Percentiles rank a stretch among this genome's conserved stretches.
Conservation (phyloP, 139 green algal species). For the Pedinophyceae sp. region DNA sequence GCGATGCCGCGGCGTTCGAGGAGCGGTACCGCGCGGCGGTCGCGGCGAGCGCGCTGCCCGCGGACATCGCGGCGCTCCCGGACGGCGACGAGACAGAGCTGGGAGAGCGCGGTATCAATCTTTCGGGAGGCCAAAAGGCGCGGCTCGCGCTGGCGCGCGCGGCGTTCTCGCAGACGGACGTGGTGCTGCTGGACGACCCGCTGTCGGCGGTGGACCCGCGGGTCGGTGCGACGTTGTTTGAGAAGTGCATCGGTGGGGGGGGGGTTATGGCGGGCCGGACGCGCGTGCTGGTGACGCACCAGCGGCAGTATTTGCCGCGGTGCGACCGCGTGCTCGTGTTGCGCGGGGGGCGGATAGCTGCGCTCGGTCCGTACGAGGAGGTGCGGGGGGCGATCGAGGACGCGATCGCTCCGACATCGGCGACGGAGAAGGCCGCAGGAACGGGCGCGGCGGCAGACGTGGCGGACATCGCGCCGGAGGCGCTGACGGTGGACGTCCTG, state of each 20-base stretch:
- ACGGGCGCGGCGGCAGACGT: too few species aligned
- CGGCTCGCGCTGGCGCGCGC: slow-evolving; percentile 62
- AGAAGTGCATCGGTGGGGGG: slow-evolving; percentile 39
- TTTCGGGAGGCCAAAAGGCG: slow-evolving; percentile 48
- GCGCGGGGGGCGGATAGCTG: slow-evolving; percentile 25
- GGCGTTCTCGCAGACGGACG: slow-evolving; percentile 15
- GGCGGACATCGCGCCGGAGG: too few species aligned
- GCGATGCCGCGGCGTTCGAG: too few species aligned
- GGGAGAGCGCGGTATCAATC: slow-evolving; percentile 9
- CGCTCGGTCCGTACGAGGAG: slow-evolving; percentile 36
- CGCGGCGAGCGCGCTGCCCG: neutral
- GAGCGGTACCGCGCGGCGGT: neutral
- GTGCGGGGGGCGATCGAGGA: too few species aligned
- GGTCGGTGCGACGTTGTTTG: slow-evolving; percentile 50
- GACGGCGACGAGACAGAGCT: neutral
- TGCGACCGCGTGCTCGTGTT: slow-evolving; percentile 65
- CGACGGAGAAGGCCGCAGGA: too few species aligned
- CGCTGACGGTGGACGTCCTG: too few species aligned
- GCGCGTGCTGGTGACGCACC: slow-evolving; percentile 28
- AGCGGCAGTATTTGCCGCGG: slow-evolving; percentile 66
- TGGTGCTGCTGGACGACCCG: slow-evolving; percentile 86
- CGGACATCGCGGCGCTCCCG: neutral
- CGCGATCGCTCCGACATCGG: too few species aligned
- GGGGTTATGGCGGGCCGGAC: slow-evolving; percentile 30
- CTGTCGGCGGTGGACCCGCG: slow-evolving; percentile 65